Conservation (phyloP, 306 rosid species). For the Cucurbita pepo region DNA sequence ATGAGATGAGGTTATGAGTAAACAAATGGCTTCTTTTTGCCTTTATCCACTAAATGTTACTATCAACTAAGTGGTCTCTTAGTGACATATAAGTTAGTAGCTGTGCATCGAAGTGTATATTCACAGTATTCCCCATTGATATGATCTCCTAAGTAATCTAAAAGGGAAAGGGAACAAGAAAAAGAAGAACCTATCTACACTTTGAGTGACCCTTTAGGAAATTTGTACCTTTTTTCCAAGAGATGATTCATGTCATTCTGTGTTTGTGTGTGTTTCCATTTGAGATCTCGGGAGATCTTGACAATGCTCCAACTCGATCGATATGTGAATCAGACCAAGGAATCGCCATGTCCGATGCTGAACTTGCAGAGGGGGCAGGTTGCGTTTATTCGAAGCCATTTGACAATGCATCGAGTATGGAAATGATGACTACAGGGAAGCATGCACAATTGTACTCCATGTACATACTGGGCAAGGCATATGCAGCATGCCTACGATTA, state of each 20-base stretch:
- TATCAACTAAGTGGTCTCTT: background rate
- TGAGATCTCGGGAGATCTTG: too few species aligned
- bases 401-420: conserved; percentile 66
- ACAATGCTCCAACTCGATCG: background rate
- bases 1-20: background rate
- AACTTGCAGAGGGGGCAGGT: conserved; percentile 83
- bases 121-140: background rate
- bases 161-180: background rate
- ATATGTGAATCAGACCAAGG: conserved; percentile 36
- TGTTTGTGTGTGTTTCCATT: background rate
- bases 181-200: background rate
- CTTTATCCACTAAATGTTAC: background rate
- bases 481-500: conserved; percentile 59
- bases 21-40: background rate
- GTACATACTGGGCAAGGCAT: conserved; percentile 51
- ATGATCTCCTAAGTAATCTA: background rate
- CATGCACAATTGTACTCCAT: conserved; percentile 51
- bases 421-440: conserved; percentile 78
- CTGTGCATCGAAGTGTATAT: background rate
- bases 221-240: background rate
- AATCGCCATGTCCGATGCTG: conserved; percentile 41
- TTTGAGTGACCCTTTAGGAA: background rate
- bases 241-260: background rate
- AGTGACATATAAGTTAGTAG: background rate
- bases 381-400: conserved; percentile 68